Base-by-base conservation (phyloP, 106 monocot genomes). In the Dendrobium chrysotoxum region DNA sequence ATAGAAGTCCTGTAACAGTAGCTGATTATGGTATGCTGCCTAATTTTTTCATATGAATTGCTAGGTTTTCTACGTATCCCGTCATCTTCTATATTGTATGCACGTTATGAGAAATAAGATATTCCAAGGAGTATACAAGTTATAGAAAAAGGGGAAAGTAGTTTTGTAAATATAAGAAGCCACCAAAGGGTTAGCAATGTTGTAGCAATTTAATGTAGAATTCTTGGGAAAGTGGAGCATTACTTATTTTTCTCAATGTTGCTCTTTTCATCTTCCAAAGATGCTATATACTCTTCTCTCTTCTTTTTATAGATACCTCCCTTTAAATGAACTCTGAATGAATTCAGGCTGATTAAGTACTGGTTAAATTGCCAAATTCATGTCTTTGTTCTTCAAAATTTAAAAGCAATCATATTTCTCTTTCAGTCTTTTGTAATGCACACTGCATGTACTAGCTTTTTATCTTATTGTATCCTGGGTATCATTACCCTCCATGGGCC, bases 1-100 rank as follows among this genome's bases (percentile, higher is more conserved):
- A 99, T 83, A 88, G 90, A 85, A 95, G 87, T 77, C 99, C 99
- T 58, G 99, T 99, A 6, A 99, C 99, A 35, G 88, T 99, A n/a
- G 99, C 99, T 26, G 99, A 99, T 90, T 99, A 99, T 86, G 99
- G 99, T 95, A 99, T 39, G 42, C 20, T 79, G 61, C 23, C 15
- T 67, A 57, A 58, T 57, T 30, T 53, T 47, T 77, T 77, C 15
- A 28, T 18, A 26, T 41, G 16, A 77, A 53, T 77, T 47, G 15
- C 47, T 28, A 77, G 28, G 13, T 47, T 74, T 40, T 41, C 40
- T 42, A 21, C 74, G 15, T 74, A 40, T 9, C 7, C 13, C 39
- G n/a, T 74, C 40, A 41, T 74, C 20, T 74, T 41, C 41, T 20
- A 40, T 12, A 41, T 42, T 40, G 74, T 74, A 4, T 42, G 7